phyloP scores from a whole-genome alignment of 257 asterid species.

The Forsythia suspensa region DNA sequence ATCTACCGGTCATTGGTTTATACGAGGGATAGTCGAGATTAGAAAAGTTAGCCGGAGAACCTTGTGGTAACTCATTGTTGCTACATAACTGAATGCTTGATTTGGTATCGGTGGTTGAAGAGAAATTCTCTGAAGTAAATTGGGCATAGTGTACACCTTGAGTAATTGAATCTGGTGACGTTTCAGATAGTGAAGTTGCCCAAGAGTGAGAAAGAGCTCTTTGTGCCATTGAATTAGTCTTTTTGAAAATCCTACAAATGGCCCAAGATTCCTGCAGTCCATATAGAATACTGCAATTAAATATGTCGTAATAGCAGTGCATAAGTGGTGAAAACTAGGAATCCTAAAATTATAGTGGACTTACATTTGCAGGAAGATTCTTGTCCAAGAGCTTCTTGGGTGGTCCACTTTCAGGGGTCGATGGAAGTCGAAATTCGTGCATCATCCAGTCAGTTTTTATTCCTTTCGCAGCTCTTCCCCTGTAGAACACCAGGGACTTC shows the following conservation, averaged over 20 bases:
- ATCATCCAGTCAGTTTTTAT: conserved; percentile 85
- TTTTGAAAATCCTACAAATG: conserved; percentile 78
- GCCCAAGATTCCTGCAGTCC: conserved; percentile 73
- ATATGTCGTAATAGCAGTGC: background rate
- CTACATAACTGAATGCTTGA: conserved; percentile 15
- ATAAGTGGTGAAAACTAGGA: background rate
- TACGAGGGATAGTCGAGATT: conserved; percentile 29
- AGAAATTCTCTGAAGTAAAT: no score
- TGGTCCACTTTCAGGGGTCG: conserved; percentile 32
- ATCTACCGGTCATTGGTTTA: conserved; percentile 18
- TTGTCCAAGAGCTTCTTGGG: conserved; percentile 49
- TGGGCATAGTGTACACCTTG: conserved; percentile 21
- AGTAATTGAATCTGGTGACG: conserved; percentile 40
- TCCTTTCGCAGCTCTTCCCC: conserved; percentile 83
- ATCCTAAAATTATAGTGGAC: conserved; percentile 8
- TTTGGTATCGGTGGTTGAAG: no score
- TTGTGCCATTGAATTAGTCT: conserved; percentile 53
- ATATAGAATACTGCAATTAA: background rate
- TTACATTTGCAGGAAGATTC: conserved; percentile 50
- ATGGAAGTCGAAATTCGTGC: conserved; percentile 79
- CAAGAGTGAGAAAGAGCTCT: conserved; percentile 58
- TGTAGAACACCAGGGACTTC: conserved; percentile 71
- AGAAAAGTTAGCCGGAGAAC: conserved; percentile 26
- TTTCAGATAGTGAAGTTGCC: conserved; percentile 41
- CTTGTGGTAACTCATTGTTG: conserved; percentile 25